These are phyloP conservation scores for Paramecium caudatum DNA, from an alignment of 73 alveolate species.

Conservation along the genomic window DNA sequence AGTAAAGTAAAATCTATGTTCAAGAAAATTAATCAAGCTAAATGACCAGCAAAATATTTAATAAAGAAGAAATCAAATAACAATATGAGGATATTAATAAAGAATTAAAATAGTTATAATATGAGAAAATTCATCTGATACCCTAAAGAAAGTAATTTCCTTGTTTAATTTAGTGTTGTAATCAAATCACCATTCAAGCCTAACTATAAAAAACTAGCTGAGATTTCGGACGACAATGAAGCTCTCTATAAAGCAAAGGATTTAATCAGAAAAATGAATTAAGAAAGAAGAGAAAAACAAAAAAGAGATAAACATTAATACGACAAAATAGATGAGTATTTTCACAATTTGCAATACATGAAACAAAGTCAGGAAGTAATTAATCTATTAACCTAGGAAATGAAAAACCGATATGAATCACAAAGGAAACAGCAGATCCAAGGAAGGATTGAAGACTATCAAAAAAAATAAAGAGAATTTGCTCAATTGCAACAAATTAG, in stretches of 20 bases:
- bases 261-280: constrained; percentile 50
- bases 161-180: neutral
- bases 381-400: neutral
- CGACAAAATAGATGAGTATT: constrained; percentile 36
- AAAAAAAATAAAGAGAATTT: constrained; percentile 37
- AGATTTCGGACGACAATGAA: constrained; percentile 63
- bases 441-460: constrained; percentile 24
- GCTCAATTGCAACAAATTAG: neutral
- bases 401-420: constrained; percentile 9
- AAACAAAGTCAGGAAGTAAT: constrained; percentile 27
- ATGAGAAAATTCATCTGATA: neutral
- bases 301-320: neutral
- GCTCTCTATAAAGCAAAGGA: constrained; percentile 50
- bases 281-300: constrained; percentile 32
- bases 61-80: neutral
- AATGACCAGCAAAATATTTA: neutral
- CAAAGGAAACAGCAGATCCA: constrained; percentile 10
- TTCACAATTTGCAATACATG: neutral
- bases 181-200: constrained; percentile 55
- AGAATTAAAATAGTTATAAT: neutral
- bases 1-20: neutral
- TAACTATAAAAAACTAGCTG: constrained; percentile 54
- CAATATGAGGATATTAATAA: neutral
- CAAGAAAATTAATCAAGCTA: neutral
- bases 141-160: constrained; percentile 6